phyloP scores from a whole-genome alignment of 2,329 filamentous ascomycete species.

The Claviceps fusiformis region DNA sequence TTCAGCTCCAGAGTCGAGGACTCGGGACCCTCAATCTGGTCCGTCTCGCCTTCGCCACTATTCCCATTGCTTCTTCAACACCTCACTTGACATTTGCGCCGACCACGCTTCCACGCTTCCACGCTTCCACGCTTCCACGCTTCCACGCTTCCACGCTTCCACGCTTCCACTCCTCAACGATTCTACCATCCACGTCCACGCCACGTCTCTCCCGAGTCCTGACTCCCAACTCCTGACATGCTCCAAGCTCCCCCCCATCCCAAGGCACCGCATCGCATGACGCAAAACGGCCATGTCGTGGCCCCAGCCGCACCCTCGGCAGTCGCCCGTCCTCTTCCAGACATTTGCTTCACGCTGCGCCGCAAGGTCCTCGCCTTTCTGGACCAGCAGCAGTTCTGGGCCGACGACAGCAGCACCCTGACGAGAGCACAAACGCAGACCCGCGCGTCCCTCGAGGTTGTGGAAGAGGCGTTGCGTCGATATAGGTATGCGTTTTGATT shows the following conservation, averaged over 20 bases:
- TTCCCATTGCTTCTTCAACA: too few species aligned
- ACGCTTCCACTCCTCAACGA: too few species aligned
- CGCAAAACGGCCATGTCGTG: constrained; percentile 4
- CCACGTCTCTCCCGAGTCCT: too few species aligned
- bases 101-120: too few species aligned
- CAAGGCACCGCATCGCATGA: constrained; percentile 1
- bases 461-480: constrained; percentile 58
- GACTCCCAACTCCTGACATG: neutral
- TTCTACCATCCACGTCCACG: too few species aligned
- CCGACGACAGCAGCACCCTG: constrained; percentile 41
- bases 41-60: too few species aligned
- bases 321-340: constrained; percentile 8
- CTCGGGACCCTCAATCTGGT: too few species aligned
- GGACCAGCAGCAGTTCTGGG: constrained; percentile 36
- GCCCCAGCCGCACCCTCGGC: neutral
- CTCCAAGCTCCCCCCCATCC: neutral
- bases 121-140: too few species aligned
- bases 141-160: too few species aligned
- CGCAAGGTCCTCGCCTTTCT: constrained; percentile 53
- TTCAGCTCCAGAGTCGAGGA: too few species aligned
- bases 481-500: constrained; percentile 47
- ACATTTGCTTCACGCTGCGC: constrained; percentile 40
- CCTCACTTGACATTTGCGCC: too few species aligned
- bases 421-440: constrained; percentile 61
- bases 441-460: constrained; percentile 55